These are phyloP conservation scores for Pseudogymnoascus sp. DNA, from an alignment of 2,329 filamentous ascomycete genomes.

Conservation along the genomic window DNA sequence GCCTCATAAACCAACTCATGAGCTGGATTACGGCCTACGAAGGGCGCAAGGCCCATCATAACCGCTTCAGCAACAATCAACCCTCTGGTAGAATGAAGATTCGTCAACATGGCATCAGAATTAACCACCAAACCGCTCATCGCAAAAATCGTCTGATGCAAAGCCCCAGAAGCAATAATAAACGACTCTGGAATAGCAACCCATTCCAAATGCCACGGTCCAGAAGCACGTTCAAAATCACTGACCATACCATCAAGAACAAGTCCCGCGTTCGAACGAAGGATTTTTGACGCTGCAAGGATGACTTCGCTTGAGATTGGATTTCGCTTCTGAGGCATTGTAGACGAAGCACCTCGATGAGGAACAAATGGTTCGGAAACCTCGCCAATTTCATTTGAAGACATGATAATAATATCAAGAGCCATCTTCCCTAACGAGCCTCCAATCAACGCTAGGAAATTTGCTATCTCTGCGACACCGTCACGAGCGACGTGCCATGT, in stretches of 20 bases:
- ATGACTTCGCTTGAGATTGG: constrained; percentile 39
- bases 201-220: constrained; percentile 56
- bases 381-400: constrained; percentile 47
- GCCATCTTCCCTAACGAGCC: constrained; percentile 48
- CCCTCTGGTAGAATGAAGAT: constrained; percentile 45
- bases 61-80: constrained; percentile 53
- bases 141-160: constrained; percentile 49
- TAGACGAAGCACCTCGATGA: constrained; percentile 45
- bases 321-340: constrained; percentile 51
- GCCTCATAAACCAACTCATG: constrained; percentile 53
- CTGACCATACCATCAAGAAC: constrained; percentile 51
- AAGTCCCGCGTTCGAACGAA: constrained; percentile 44
- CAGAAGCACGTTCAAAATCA: constrained; percentile 52
- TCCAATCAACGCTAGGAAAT: constrained; percentile 45
- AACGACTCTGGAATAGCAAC: constrained; percentile 49
- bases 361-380: constrained; percentile 46
- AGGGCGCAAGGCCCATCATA: constrained; percentile 53
- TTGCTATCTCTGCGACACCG: constrained; percentile 44
- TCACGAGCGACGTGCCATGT: constrained; percentile 51
- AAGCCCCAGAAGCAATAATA: constrained; percentile 45
- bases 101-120: constrained; percentile 42
- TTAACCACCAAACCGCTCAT: constrained; percentile 47
- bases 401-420: constrained; percentile 49
- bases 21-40: constrained; percentile 44
- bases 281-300: neutral